A percentile compares a stretch with the other conserved stretches of the same genome.
phyloP scores from a whole-genome alignment of 2,329 filamentous ascomycete genomes.

The Tolypocladium inflatum region DNA sequence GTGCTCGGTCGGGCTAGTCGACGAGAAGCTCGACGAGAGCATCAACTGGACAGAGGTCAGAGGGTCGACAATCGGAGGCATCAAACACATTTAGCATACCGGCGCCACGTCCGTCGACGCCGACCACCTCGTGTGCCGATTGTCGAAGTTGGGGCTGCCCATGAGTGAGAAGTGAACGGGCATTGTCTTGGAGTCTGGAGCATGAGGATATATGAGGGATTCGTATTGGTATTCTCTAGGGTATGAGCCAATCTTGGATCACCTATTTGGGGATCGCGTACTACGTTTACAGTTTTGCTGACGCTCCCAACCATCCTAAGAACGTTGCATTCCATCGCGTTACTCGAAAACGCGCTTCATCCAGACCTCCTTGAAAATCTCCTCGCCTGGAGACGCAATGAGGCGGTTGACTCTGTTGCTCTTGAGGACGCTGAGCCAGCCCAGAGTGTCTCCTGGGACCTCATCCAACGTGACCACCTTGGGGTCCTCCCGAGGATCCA shows the following conservation, averaged over 20 bases:
- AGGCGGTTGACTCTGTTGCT: slow-evolving; percentile 78
- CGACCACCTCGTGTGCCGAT: neutral
- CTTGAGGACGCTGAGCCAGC: slow-evolving; percentile 63
- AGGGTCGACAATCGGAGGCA: slow-evolving; percentile 72
- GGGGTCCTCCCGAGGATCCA: slow-evolving; percentile 29
- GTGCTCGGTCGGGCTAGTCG: slow-evolving; percentile 78
- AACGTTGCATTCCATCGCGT: neutral
- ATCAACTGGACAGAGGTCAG: slow-evolving; percentile 92
- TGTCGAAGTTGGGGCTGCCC: neutral
- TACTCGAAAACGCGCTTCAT: slow-evolving; percentile 55
- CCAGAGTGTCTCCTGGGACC: slow-evolving; percentile 60
- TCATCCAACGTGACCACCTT: slow-evolving; percentile 32
- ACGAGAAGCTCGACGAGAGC: slow-evolving; percentile 78
- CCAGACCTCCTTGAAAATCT: slow-evolving; percentile 55
- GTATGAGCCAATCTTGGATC: slow-evolving; percentile 6
- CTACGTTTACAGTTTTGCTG: slow-evolving; percentile 6
- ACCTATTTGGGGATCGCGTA: neutral
- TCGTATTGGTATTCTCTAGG: slow-evolving; percentile 9
- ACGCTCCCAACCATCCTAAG: neutral
- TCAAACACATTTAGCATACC: slow-evolving; percentile 59
- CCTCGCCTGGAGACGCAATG: slow-evolving; percentile 57
- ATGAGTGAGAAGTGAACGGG: neutral
- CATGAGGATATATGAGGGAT: neutral
- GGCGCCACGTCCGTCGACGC: slow-evolving; percentile 1
- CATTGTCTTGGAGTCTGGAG: slow-evolving; percentile 9